phyloP scores from a whole-genome alignment of 208 protist species.

The Phytomonas sp. region DNA sequence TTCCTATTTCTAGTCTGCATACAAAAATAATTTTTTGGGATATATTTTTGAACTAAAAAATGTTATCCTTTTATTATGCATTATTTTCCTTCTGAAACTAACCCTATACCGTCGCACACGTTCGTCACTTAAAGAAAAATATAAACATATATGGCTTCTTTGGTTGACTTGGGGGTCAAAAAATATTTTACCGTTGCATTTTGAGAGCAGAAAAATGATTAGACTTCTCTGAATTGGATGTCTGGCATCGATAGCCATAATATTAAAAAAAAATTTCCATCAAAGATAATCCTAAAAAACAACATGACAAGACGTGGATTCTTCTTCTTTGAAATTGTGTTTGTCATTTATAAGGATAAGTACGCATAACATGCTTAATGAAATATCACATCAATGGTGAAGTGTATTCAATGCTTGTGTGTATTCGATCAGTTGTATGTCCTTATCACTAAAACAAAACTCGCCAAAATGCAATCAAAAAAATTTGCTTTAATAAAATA shows the following conservation, averaged over 20 bases:
- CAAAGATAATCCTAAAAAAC: background rate
- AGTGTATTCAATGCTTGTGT: background rate
- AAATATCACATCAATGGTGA: background rate
- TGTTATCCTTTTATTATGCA: background rate
- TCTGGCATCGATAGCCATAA: conserved; percentile 6
- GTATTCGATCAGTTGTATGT: background rate
- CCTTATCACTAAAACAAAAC: background rate
- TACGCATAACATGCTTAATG: background rate
- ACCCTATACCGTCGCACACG: background rate
- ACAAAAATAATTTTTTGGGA: background rate
- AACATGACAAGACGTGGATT: background rate
- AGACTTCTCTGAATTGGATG: conserved; percentile 2
- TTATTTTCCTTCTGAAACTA: background rate
- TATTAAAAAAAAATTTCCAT: background rate
- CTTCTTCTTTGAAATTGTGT: background rate
- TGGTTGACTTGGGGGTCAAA: background rate
- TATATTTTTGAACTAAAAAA: background rate
- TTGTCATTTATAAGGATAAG: background rate
- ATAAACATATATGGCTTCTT: background rate
- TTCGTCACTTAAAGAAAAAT: background rate
- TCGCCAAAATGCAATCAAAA: background rate
- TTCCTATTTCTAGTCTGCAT: background rate
- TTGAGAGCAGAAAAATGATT: conserved; percentile 5
- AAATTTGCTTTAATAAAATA: conserved; percentile 4
- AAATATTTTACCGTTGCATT: background rate